phyloP scores from a whole-genome alignment of 495 filamentous ascomycete species.

The Chaetomium cochliodes region DNA sequence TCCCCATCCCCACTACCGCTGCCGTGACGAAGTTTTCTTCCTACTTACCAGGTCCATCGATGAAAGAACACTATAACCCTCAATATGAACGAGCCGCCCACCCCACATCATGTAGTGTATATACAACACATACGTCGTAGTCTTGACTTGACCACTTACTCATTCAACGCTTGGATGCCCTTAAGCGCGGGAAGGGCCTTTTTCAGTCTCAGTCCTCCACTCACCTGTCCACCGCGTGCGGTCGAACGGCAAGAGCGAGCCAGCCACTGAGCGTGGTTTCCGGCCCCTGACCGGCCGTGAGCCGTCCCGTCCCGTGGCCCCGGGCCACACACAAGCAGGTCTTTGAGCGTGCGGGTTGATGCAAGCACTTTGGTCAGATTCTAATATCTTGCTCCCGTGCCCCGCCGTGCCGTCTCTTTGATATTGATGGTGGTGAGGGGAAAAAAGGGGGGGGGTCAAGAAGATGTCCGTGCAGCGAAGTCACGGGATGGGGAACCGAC shows the following conservation, averaged over 20 bases:
- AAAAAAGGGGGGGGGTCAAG: not conserved
- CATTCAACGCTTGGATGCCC: not conserved
- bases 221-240: too few relatives aligned
- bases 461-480: not conserved
- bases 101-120: not conserved
- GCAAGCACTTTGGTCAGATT: not conserved
- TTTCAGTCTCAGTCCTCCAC: not conserved
- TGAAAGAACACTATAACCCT: not conserved
- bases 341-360: not conserved
- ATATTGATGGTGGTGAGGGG: not conserved
- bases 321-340: too few relatives aligned
- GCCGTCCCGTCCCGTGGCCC: not conserved
- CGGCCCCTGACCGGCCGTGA: not conserved
- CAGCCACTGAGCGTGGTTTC: too few relatives aligned
- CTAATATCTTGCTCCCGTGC: not conserved
- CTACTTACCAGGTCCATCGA: not conserved
- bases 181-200: conserved; percentile 6
- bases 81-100: not conserved
- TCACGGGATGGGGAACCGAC: not conserved
- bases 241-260: too few relatives aligned
- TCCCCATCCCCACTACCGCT: not conserved
- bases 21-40: not conserved
- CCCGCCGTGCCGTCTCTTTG: not conserved
- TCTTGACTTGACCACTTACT: too few relatives aligned
- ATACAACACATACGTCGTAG: not conserved